A percentile compares a stretch with the other conserved stretches of the same genome.
These are phyloP conservation scores for Goffeauzyma gilvescens DNA, from an alignment of 768 basidiomycete genomes.

Conservation along the genomic window DNA sequence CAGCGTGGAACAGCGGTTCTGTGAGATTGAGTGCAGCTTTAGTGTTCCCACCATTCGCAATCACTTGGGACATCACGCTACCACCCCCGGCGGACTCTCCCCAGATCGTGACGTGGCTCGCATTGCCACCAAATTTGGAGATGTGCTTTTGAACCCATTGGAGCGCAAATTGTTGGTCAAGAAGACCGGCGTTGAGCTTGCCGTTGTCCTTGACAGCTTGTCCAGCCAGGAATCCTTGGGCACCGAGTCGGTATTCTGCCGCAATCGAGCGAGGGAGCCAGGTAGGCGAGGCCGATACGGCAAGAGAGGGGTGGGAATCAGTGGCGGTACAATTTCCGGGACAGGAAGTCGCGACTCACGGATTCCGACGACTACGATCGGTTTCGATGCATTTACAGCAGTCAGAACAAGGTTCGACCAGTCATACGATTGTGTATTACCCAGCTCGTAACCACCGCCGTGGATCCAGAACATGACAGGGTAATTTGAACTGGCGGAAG, in stretches of 20 bases:
- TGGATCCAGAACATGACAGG: constrained; percentile 25
- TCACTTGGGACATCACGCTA: too few relatives aligned
- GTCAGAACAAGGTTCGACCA: too few relatives aligned
- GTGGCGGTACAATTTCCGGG: too few relatives aligned
- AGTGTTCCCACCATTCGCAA: too few relatives aligned
- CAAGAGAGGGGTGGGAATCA: too few relatives aligned
- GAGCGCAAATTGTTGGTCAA: constrained; percentile 26
- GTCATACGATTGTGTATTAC: too few relatives aligned
- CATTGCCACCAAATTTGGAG: constrained; percentile 42
- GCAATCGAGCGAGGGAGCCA: too few relatives aligned
- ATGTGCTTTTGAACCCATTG: constrained; percentile 41
- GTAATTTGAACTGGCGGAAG: background rate
- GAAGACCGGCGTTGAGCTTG: constrained; percentile 26
- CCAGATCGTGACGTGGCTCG: constrained; percentile 38
- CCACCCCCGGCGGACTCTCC: constrained; percentile 42
- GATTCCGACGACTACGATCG: constrained; percentile 10
- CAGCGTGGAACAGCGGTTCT: too few relatives aligned
- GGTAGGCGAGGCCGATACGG: too few relatives aligned
- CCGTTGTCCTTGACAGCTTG: constrained; percentile 32
- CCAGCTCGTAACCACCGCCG: constrained; percentile 24
- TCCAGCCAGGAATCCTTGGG: constrained; percentile 33
- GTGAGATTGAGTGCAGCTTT: too few relatives aligned
- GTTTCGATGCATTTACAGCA: too few relatives aligned
- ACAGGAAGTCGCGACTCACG: too few relatives aligned
- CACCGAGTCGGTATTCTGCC: constrained; percentile 10